Percentiles rank a stretch among this genome's conserved stretches.
Conservation (phyloP, 139 green algal genomes). For the Chlamydomonas sp. region DNA sequence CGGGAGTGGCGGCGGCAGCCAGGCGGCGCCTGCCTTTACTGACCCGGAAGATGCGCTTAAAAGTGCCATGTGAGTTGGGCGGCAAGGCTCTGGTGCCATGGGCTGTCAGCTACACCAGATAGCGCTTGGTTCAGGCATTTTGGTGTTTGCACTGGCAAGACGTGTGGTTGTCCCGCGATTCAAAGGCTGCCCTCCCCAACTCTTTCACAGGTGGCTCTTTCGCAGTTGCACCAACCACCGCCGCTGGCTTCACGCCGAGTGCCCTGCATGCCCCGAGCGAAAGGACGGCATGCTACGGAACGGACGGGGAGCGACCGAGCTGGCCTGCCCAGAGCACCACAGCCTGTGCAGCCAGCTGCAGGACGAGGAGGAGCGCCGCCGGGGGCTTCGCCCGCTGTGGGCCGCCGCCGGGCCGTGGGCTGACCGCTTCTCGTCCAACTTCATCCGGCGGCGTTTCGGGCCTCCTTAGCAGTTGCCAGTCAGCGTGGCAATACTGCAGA, state of each 20-base stretch:
- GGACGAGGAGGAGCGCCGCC: background rate
- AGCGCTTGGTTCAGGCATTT: background rate
- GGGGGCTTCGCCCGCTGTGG: constrained; percentile 18
- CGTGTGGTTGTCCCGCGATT: background rate
- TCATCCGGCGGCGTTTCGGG: constrained; percentile 30
- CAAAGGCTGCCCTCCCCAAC: background rate
- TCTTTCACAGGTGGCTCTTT: constrained; percentile 39
- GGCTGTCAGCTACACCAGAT: background rate
- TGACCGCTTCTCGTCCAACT: constrained; percentile 25
- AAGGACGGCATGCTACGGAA: background rate
- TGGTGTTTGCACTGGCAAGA: background rate
- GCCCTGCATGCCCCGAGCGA: constrained; percentile 2
- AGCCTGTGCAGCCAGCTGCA: constrained; percentile 12
- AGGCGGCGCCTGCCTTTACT: background rate
- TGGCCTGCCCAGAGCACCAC: constrained; percentile 4
- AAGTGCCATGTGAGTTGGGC: constrained; percentile 29
- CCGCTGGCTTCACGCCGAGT: constrained; percentile 29
- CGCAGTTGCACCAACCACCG: constrained; percentile 45
- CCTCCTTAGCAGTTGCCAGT: background rate
- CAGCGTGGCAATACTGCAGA: too few relatives aligned
- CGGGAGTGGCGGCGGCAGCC: background rate
- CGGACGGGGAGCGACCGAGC: background rate
- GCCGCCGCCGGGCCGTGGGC: constrained; percentile 14
- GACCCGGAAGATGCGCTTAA: constrained; percentile 24
- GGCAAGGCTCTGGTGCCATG: background rate